Conservation (phyloP, 495 filamentous ascomycete genomes). For the Amniculicola lignicola region DNA sequence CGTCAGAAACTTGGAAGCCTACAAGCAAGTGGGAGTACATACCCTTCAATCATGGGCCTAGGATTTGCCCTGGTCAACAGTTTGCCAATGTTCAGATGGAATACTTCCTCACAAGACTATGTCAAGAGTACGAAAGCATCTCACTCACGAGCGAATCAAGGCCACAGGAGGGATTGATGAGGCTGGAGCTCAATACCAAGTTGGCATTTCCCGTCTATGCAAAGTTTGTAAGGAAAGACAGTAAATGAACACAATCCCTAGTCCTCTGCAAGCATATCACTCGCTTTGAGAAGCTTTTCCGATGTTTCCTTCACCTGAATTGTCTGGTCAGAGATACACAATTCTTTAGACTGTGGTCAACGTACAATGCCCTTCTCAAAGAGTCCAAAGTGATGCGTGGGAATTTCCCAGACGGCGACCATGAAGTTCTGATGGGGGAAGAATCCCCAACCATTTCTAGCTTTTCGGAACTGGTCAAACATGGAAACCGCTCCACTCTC, state of each 20-base stretch:
- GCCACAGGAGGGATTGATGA: not conserved
- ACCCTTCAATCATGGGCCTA: constrained; percentile 39
- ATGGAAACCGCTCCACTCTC: not conserved
- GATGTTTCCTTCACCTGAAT: not conserved
- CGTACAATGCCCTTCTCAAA: not conserved
- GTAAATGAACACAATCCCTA: not conserved
- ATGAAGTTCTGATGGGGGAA: not conserved
- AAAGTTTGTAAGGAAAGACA: not conserved
- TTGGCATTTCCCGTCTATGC: not conserved
- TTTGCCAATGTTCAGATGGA: constrained; percentile 24
- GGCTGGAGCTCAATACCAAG: not conserved
- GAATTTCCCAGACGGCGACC: not conserved
- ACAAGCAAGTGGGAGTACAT: constrained; percentile 37
- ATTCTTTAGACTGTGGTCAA: not conserved
- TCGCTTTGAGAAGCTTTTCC: not conserved
- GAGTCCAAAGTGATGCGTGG: not conserved
- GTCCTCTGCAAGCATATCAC: not conserved
- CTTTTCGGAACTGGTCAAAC: not conserved
- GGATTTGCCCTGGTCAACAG: constrained; percentile 40
- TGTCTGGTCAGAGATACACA: not conserved
- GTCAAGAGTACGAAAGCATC: constrained; percentile 2
- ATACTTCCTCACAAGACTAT: not conserved
- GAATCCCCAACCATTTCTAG: not conserved
- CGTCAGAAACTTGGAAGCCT: constrained; percentile 1
- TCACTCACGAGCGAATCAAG: not conserved